These are phyloP conservation scores for Candida tammaniensis DNA, from an alignment of 805 yeast species.

Conservation along the genomic window DNA sequence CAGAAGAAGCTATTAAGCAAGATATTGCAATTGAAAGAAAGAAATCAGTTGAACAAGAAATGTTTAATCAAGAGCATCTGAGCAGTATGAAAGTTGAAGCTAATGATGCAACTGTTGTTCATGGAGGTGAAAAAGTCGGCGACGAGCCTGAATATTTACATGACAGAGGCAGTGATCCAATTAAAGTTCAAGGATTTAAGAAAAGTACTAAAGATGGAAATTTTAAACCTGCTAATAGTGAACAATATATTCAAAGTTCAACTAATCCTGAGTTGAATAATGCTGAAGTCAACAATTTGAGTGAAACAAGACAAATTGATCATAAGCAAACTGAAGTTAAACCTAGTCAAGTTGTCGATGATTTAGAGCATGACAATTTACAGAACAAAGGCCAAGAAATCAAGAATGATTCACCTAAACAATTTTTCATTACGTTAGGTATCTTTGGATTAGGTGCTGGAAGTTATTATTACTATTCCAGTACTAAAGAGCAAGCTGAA, in stretches of 20 bases:
- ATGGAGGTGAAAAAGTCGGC: slow-evolving; percentile 40
- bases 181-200: slow-evolving; percentile 19
- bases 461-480: slow-evolving; percentile 22
- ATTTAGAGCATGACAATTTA: slow-evolving; percentile 35
- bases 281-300: slow-evolving; percentile 32
- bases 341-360: slow-evolving; percentile 33
- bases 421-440: slow-evolving; percentile 19
- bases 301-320: slow-evolving; percentile 29
- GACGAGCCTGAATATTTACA: slow-evolving; percentile 38
- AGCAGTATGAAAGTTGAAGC: slow-evolving; percentile 44
- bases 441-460: slow-evolving; percentile 29
- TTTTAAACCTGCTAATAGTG: slow-evolving; percentile 34
- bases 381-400: slow-evolving; percentile 16
- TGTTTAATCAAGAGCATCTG: slow-evolving; percentile 31
- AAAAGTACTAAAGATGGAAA: slow-evolving; percentile 10
- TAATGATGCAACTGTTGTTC: slow-evolving; percentile 37
- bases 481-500: slow-evolving; percentile 1
- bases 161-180: slow-evolving; percentile 36
- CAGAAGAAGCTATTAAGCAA: slow-evolving; percentile 48
- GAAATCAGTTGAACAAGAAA: slow-evolving; percentile 35
- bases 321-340: slow-evolving; percentile 32
- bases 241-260: slow-evolving; percentile 40
- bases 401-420: slow-evolving; percentile 5
- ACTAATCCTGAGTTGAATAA: slow-evolving; percentile 40
- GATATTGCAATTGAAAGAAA: slow-evolving; percentile 45